Conservation (phyloP, 1,284 basidiomycete genomes). For the Ceraceosorus guamensis region DNA sequence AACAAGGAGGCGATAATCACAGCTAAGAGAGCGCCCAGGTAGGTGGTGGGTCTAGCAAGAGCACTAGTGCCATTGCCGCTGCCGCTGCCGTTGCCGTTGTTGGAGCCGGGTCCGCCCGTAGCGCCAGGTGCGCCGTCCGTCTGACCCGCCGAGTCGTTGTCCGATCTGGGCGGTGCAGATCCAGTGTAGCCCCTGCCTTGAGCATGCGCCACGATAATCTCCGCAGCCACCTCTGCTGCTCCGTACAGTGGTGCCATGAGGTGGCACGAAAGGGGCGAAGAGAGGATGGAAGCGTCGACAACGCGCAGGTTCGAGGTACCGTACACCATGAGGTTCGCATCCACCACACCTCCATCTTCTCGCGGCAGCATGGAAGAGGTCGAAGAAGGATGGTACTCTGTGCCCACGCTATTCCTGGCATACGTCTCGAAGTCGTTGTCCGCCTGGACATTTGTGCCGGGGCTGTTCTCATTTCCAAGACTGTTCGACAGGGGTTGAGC, state of each 20-base stretch:
- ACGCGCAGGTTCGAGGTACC: conserved; percentile 33
- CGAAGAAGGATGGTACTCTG: conserved; percentile 55
- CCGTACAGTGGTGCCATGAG: conserved; percentile 61
- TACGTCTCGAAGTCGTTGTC: conserved; percentile 54
- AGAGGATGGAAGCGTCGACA: conserved; percentile 33
- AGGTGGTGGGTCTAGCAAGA: no score
- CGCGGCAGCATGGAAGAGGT: conserved; percentile 37
- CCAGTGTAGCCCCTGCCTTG: no score
- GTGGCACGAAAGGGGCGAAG: conserved; percentile 49
- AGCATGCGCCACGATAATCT: conserved; percentile 29
- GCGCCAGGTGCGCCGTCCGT: no score
- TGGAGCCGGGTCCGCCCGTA: no score
- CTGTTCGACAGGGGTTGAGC: conserved; percentile 16
- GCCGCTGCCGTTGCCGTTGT: no score
- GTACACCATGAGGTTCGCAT: conserved; percentile 29
- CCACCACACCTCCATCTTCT: conserved; percentile 38
- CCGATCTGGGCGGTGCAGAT: no score
- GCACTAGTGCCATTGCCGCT: no score
- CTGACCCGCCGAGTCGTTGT: no score
- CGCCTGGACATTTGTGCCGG: conserved; percentile 39
- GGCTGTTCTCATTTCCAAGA: conserved; percentile 15
- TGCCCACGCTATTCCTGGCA: conserved; percentile 49
- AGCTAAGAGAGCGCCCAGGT: no score
- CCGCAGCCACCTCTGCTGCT: conserved; percentile 36
- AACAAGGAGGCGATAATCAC: no score